Percentiles rank a stretch among this genome's conserved stretches.
Evolutionary conservation across 768 basidiomycete genomes (phyloP).

Genomic region (Saitozyma podzolica): DNA sequence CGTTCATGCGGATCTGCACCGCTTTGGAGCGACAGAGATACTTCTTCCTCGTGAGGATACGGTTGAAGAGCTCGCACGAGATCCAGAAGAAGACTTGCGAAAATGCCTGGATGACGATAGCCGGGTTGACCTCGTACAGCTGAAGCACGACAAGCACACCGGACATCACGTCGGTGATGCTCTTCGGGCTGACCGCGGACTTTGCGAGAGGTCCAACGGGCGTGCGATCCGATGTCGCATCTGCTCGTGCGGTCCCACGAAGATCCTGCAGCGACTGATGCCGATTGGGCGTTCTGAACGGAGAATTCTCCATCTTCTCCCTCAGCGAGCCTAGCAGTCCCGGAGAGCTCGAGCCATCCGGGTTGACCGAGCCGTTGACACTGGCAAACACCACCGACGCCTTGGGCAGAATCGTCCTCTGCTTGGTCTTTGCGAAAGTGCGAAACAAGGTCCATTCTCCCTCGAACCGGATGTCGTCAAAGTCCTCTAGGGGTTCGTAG

Average conservation of each 20-base stretch:
- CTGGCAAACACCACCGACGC: conserved; percentile 17
- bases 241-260: too few relatives aligned
- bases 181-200: conserved; percentile 13
- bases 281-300: conserved; percentile 25
- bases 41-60: conserved; percentile 68
- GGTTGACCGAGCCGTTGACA: conserved; percentile 11
- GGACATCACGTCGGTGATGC: conserved; percentile 76
- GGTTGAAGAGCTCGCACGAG: conserved; percentile 65
- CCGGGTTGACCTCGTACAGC: conserved; percentile 83
- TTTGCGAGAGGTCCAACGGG: conserved; percentile 2
- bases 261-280: conserved; percentile 28
- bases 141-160: conserved; percentile 79
- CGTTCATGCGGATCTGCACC: conserved; percentile 83
- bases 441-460: conserved; percentile 75
- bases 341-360: conserved; percentile 7
- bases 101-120: conserved; percentile 83
- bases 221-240: neutral
- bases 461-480: conserved; percentile 85
- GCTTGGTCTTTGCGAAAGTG: conserved; percentile 52
- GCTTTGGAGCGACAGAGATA: conserved; percentile 88
- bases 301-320: conserved; percentile 19
- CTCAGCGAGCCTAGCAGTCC: conserved; percentile 18
- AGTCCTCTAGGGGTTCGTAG: conserved; percentile 69
- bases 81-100: conserved; percentile 99
- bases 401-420: conserved; percentile 28